Evolutionary conservation across 2,329 filamentous ascomycete genomes (phyloP).

Genomic region (Colletotrichum tofieldiae): DNA sequence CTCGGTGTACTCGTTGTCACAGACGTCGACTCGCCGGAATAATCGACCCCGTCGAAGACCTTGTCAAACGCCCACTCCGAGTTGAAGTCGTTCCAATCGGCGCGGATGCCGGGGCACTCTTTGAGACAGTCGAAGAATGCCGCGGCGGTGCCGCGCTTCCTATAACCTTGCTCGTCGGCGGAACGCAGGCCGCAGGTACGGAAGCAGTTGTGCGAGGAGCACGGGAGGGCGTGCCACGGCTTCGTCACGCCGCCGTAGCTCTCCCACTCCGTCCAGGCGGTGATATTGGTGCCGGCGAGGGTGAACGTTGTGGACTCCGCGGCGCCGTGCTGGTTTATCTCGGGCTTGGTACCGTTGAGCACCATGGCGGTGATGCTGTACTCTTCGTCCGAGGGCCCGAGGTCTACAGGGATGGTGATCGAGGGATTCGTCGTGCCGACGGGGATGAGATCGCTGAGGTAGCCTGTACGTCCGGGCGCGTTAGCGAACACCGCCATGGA

Average conservation of each 20-base stretch:
- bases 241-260: conserved; percentile 23
- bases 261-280: conserved; percentile 20
- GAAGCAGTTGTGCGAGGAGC: conserved; percentile 2
- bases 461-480: conserved; percentile 8
- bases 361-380: background rate
- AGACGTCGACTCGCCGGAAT: conserved; percentile 17
- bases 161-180: no score
- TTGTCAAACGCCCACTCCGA: conserved; percentile 1
- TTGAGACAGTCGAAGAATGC: no score
- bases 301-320: background rate
- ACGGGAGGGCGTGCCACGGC: conserved; percentile 20
- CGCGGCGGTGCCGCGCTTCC: no score
- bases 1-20: conserved; percentile 17
- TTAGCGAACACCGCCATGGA: background rate
- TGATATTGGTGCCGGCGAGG: conserved; percentile 13
- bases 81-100: no score
- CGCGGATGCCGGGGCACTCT: no score
- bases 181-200: no score
- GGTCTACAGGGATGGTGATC: conserved; percentile 16
- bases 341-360: conserved; percentile 8
- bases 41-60: conserved; percentile 20
- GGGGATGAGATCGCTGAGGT: conserved; percentile 17
- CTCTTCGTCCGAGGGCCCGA: background rate
- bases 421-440: conserved; percentile 17
- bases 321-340: conserved; percentile 10